phyloP scores from a whole-genome alignment of 768 basidiomycete species.

The Tulasnella sp. region DNA sequence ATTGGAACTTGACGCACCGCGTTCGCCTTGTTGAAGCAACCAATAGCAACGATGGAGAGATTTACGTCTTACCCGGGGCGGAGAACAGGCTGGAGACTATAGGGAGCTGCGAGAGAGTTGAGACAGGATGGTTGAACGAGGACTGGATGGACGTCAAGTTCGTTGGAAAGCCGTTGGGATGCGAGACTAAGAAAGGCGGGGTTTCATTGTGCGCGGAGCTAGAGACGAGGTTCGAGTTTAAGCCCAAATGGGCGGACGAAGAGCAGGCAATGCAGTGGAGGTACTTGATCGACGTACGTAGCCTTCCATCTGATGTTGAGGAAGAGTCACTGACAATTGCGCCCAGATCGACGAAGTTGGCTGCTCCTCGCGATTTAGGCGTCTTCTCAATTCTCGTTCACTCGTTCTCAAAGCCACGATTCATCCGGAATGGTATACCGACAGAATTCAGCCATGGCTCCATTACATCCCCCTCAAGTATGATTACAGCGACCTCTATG shows the following conservation, averaged over 20 bases:
- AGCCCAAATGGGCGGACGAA: constrained; percentile 13
- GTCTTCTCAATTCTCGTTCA: constrained; percentile 43
- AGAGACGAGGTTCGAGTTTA: constrained; percentile 8
- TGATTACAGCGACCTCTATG: constrained; percentile 69
- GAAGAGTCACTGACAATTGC: not conserved
- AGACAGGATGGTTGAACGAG: constrained; percentile 37
- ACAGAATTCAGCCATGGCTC: constrained; percentile 67
- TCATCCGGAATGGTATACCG: constrained; percentile 66
- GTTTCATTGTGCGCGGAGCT: not conserved
- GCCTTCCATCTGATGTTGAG: not conserved
- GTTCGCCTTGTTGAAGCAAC: constrained; percentile 21
- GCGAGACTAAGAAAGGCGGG: constrained; percentile 33
- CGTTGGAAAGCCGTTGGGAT: constrained; percentile 42
- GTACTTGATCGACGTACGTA: constrained; percentile 43
- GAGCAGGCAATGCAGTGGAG: constrained; percentile 36
- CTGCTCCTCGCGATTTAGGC: constrained; percentile 45
- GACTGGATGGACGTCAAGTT: constrained; percentile 43
- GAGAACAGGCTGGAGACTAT: constrained; percentile 19
- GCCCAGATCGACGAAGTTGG: constrained; percentile 43
- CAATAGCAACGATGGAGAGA: constrained; percentile 11
- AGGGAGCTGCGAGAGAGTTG: constrained; percentile 18
- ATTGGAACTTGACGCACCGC: constrained; percentile 30
- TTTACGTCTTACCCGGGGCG: constrained; percentile 10
- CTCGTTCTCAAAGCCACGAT: constrained; percentile 45
- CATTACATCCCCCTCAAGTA: constrained; percentile 71